A percentile compares a stretch with the other conserved stretches of the same genome.
Conservation (phyloP, 192 early-diverging fungal genomes). For the Gamsiella multidivaricata region DNA sequence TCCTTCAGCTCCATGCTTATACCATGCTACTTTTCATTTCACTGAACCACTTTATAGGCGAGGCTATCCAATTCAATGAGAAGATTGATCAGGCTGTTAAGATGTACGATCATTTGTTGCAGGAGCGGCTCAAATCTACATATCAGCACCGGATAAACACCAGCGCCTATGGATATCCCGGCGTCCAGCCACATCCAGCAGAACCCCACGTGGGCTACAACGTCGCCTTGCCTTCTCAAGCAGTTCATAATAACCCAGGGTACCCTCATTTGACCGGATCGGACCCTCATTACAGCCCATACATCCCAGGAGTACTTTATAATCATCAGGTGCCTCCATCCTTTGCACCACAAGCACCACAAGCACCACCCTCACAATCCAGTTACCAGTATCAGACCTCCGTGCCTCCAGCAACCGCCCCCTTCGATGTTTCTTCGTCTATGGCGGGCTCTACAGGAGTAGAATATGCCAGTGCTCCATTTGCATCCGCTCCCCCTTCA, state of each 20-base stretch:
- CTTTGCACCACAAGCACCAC: conserved; percentile 7
- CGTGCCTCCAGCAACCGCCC: conserved; percentile 40
- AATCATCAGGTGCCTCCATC: conserved; percentile 10
- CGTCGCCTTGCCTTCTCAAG: background rate
- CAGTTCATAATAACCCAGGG: conserved; percentile 40
- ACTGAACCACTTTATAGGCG: conserved; percentile 31
- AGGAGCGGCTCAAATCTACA: conserved; percentile 69
- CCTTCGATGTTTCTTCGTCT: conserved; percentile 33
- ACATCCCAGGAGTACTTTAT: conserved; percentile 30
- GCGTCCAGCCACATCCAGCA: conserved; percentile 27
- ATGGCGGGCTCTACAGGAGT: conserved; percentile 35
- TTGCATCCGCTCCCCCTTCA: conserved; percentile 36
- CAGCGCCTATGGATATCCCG: conserved; percentile 29
- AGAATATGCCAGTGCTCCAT: conserved; percentile 25
- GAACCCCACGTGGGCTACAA: conserved; percentile 51
- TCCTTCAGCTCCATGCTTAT: too few species aligned
- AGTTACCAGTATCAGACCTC: conserved; percentile 44
- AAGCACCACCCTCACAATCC: background rate
- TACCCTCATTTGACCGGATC: conserved; percentile 46
- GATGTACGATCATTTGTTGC: conserved; percentile 89
- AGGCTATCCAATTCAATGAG: conserved; percentile 82
- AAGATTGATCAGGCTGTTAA: conserved; percentile 84
- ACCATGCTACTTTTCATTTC: background rate
- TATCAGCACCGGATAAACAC: conserved; percentile 34
- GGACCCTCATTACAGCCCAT: conserved; percentile 42